A percentile compares a stretch with the other conserved stretches of the same genome.
These are phyloP conservation scores for Oxyria digyna DNA, from an alignment of 148 eudicot species.

Conservation along the genomic window DNA sequence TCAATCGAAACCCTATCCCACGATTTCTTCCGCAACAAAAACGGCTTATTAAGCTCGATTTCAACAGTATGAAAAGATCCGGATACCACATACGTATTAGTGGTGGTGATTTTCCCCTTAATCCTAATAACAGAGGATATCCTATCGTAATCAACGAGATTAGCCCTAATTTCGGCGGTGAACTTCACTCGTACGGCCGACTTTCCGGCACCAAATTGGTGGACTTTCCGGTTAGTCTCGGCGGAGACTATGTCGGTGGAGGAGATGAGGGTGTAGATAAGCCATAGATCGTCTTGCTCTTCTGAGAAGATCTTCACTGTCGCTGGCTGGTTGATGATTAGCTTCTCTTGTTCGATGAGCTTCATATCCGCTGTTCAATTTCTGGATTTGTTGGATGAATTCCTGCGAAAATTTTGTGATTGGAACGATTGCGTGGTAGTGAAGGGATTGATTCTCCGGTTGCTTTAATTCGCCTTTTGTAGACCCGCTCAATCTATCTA, in stretches of 20 bases:
- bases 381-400: neutral
- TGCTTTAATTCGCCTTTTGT: no score
- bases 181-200: neutral
- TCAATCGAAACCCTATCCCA: constrained; percentile 16
- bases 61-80: constrained; percentile 16
- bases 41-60: constrained; percentile 13
- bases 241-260: constrained; percentile 4
- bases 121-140: neutral
- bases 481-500: no score
- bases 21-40: constrained; percentile 11
- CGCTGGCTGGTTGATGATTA: constrained; percentile 13
- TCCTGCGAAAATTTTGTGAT: no score
- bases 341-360: constrained; percentile 10
- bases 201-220: neutral
- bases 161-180: constrained; percentile 2
- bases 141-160: constrained; percentile 5
- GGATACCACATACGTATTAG: neutral
- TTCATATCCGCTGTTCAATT: neutral
- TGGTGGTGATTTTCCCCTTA: constrained; percentile 6
- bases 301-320: constrained; percentile 14
- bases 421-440: no score
- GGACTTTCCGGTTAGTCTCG: constrained; percentile 11
- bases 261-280: constrained; percentile 8
- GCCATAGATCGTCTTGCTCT: constrained; percentile 20
- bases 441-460: no score